Evolutionary conservation across 2,329 filamentous ascomycete species (phyloP).

Genomic region (Colletotrichum horii): DNA sequence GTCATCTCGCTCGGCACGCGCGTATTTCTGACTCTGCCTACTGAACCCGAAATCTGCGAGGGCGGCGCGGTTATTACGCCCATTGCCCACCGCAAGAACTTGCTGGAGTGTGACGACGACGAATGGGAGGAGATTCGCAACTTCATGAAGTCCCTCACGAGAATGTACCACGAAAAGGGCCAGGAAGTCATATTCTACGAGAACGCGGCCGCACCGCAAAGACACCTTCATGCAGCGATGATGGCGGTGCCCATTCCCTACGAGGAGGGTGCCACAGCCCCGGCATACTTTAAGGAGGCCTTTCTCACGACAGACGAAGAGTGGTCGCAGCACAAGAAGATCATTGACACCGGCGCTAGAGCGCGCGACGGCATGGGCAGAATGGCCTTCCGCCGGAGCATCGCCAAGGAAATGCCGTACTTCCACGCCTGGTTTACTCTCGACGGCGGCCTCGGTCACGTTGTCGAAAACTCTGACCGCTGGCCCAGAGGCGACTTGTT

Average conservation of each 20-base stretch:
- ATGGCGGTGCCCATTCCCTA: constrained; percentile 87
- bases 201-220: constrained; percentile 83
- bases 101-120: constrained; percentile 98
- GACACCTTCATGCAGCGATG: constrained; percentile 84
- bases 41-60: constrained; percentile 84
- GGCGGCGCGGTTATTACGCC: constrained; percentile 90
- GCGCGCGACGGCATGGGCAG: constrained; percentile 75
- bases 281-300: constrained; percentile 94
- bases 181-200: constrained; percentile 97
- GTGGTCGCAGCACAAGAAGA: constrained; percentile 93
- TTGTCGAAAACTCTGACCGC: constrained; percentile 82
- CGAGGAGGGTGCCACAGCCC: constrained; percentile 87
- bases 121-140: constrained; percentile 99
- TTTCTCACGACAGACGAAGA: constrained; percentile 88
- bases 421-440: constrained; percentile 97
- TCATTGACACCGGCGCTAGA: constrained; percentile 83
- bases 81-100: constrained; percentile 83
- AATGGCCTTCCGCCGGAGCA: constrained; percentile 77
- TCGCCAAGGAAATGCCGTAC: constrained; percentile 97
- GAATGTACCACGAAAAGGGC: constrained; percentile 93
- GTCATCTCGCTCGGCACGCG: constrained; percentile 85
- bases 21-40: constrained; percentile 86
- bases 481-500: constrained; percentile 96
- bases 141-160: constrained; percentile 95
- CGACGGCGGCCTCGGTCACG: constrained; percentile 89